Base-by-base conservation (phyloP, 805 yeast species). In the Candida mattraensis region DNA sequence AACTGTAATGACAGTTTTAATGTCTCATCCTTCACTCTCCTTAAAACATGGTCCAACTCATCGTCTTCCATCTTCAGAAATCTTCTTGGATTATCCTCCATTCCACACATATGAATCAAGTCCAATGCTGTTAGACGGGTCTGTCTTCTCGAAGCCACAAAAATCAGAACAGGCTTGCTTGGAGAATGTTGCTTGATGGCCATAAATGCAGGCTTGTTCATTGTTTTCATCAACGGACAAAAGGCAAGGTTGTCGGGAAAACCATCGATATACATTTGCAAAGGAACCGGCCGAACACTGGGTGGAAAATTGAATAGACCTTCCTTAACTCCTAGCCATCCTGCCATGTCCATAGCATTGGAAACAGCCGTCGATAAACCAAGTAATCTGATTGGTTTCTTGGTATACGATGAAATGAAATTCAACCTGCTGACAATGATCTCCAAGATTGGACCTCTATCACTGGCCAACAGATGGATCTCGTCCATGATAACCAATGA, bases 131-230 rank as follows among this genome's bases (percentile, higher is more conserved):
- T 85, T 33, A 85, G 70, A 40, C 94, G 66, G 0, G 94, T 85
- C 59, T 85, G 94, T 40, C 94, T 67, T 54, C 94, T 72, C 3
- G 93, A 83, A 1, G 93, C 87, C 23, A 85, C 94, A 51, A 85
- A 85, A n/a, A 85, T 79, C 48, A 85, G 68, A 8, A 83, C 91
- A 0, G 96, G 95, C 55, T 88, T 80, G 13, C 66, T 66, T 2
- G 96, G 94, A 0, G 96, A 84, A 56, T 89, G 96, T 45, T 86
- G 87, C 54, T 87, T 86, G 45, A 88, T 88, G 0, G 96, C 95
- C 82, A 83, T 76, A 53, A 84, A 88, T 0, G 95, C 91, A 1
- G 97, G 96, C 51, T 73, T 87, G 69, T 80, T 87, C 93, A 77
- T 86, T 15, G 79, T 84, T 66, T 79, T 86, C 96, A 85, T 85